Percentiles rank a stretch among this genome's conserved stretches.
Evolutionary conservation across 345 rosid species (phyloP).

Genomic region (Gossypium mustelinum): DNA sequence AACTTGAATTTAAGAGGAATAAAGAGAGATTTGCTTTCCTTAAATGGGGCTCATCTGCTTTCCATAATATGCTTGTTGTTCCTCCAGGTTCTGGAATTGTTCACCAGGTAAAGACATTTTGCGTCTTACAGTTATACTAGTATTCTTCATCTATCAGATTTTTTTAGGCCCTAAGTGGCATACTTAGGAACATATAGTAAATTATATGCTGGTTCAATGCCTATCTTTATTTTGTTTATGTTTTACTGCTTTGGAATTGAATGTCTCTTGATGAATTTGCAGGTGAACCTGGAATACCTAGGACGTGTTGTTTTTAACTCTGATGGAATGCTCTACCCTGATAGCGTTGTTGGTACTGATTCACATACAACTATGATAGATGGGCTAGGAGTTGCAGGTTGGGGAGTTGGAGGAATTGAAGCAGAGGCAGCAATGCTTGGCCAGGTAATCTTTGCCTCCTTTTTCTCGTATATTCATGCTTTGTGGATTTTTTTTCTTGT

Average conservation of each 20-base stretch:
- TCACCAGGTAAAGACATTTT: conserved; percentile 52
- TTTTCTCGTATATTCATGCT: neutral
- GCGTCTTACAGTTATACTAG: neutral
- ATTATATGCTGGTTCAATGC: too few relatives aligned
- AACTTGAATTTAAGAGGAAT: conserved; percentile 66
- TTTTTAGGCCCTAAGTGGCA: neutral
- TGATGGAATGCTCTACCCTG: conserved; percentile 70
- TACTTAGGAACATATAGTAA: conserved; percentile 4
- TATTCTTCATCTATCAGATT: neutral
- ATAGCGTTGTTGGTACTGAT: conserved; percentile 88
- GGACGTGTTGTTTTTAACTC: conserved; percentile 81
- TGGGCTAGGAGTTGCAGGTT: conserved; percentile 87
- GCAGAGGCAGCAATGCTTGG: conserved; percentile 92
- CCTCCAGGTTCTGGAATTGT: conserved; percentile 78
- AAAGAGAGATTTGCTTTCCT: conserved; percentile 65
- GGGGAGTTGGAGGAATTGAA: conserved; percentile 97
- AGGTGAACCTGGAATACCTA: conserved; percentile 91
- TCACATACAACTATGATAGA: conserved; percentile 95
- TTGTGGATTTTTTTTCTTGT: neutral
- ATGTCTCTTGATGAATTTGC: conserved; percentile 18
- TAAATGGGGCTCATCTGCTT: conserved; percentile 69
- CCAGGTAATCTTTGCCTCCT: conserved; percentile 42
- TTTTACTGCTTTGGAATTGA: neutral
- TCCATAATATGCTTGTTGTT: conserved; percentile 67
- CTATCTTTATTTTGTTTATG: neutral